Evolutionary conservation across 177 flowering plant genomes (phyloP).

Genomic region (Vitis hybrid): DNA sequence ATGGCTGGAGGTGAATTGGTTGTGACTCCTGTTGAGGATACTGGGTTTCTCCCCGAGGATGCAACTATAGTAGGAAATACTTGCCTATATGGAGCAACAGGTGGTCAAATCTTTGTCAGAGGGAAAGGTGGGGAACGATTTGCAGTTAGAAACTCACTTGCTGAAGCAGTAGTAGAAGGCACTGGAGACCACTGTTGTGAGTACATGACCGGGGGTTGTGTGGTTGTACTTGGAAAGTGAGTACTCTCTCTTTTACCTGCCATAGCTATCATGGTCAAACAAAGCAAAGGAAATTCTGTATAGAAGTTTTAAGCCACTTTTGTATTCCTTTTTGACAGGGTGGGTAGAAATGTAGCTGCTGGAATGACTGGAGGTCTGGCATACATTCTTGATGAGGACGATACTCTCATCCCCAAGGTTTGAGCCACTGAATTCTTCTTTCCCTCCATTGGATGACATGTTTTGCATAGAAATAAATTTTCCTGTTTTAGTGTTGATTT

Average conservation of each 20-base stretch:
- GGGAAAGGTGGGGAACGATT: slow-evolving; percentile 98
- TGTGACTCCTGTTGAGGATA: slow-evolving; percentile 75
- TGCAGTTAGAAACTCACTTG: slow-evolving; percentile 97
- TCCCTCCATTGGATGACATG: neutral
- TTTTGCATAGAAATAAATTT: no score
- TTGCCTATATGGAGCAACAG: slow-evolving; percentile 96
- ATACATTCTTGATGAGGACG: slow-evolving; percentile 92
- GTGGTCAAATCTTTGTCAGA: slow-evolving; percentile 90
- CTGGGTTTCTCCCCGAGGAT: slow-evolving; percentile 91
- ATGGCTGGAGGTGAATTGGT: slow-evolving; percentile 98
- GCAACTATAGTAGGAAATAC: slow-evolving; percentile 97
- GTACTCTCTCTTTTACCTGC: slow-evolving; percentile 25
- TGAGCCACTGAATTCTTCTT: slow-evolving; percentile 6
- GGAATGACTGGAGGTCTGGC: slow-evolving; percentile 99
- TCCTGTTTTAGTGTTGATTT: no score
- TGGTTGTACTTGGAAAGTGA: slow-evolving; percentile 94
- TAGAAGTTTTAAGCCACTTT: neutral
- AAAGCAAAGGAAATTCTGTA: neutral
- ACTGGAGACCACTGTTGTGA: slow-evolving; percentile 98
- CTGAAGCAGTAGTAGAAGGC: slow-evolving; percentile 94
- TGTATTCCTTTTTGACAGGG: slow-evolving; percentile 49
- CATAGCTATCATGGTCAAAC: neutral
- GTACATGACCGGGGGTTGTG: slow-evolving; percentile 99
- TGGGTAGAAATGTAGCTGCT: slow-evolving; percentile 96
- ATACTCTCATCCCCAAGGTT: slow-evolving; percentile 94